These are phyloP conservation scores for Vitis hybrid DNA, from an alignment of 177 flowering plant species.

Conservation along the genomic window DNA sequence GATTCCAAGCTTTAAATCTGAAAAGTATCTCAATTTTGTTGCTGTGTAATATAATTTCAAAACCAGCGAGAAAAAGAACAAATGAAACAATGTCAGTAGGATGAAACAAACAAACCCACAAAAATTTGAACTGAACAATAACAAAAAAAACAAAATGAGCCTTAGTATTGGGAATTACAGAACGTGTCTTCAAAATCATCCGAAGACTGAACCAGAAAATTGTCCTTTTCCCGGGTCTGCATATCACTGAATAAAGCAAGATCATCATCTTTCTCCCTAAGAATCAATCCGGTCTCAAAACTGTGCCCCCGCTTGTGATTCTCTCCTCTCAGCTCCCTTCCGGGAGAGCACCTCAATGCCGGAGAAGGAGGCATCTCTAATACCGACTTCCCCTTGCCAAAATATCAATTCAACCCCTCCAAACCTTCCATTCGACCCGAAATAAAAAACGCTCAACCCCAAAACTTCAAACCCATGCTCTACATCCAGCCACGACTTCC, in stretches of 20 bases:
- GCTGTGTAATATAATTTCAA: slow-evolving; percentile 41
- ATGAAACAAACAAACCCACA: not conserved
- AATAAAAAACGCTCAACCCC: slow-evolving; percentile 15
- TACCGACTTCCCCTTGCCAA: slow-evolving; percentile 5
- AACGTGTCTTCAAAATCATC: slow-evolving; percentile 80
- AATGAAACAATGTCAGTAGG: slow-evolving; percentile 8
- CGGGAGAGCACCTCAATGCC: slow-evolving; percentile 63
- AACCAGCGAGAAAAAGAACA: not conserved
- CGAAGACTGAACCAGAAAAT: slow-evolving; percentile 64
- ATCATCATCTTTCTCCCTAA: slow-evolving; percentile 78
- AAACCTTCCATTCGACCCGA: slow-evolving; percentile 1
- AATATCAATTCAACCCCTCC: slow-evolving; percentile 16
- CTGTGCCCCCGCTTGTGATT: slow-evolving; percentile 78
- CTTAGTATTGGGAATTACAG: slow-evolving; percentile 41
- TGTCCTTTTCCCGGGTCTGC: slow-evolving; percentile 70
- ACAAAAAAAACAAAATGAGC: not conserved
- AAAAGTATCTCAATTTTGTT: slow-evolving; percentile 67
- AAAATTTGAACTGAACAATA: not conserved
- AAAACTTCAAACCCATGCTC: slow-evolving; percentile 6
- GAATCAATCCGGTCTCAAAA: slow-evolving; percentile 56
- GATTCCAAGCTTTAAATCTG: slow-evolving; percentile 78
- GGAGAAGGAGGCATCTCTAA: slow-evolving; percentile 83
- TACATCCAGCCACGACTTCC: slow-evolving; percentile 1
- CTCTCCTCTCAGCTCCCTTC: slow-evolving; percentile 48
- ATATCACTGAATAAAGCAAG: slow-evolving; percentile 86